These are phyloP conservation scores for Conringia planisiliqua DNA, from an alignment of 345 rosid genomes.

Conservation along the genomic window DNA sequence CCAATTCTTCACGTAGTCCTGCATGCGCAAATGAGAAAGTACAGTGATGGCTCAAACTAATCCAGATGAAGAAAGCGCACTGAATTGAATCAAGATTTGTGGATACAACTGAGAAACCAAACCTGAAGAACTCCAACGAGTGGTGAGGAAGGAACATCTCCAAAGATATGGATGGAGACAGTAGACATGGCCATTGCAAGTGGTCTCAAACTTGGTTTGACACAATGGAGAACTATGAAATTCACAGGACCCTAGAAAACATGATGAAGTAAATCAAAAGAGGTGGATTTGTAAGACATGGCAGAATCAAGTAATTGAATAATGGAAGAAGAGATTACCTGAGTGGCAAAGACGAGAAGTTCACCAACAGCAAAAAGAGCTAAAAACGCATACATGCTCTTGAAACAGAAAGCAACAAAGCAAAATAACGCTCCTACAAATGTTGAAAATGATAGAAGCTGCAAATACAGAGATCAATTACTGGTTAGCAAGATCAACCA, in stretches of 20 bases:
- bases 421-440: constrained; percentile 75
- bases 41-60: background rate
- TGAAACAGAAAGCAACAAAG: constrained; percentile 76
- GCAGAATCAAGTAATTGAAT: background rate
- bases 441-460: constrained; percentile 78
- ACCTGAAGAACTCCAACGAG: constrained; percentile 98
- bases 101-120: constrained; percentile 1
- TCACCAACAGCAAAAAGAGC: constrained; percentile 82
- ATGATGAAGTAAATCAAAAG: constrained; percentile 3
- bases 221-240: constrained; percentile 82
- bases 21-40: constrained; percentile 20
- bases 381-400: constrained; percentile 81
- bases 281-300: background rate
- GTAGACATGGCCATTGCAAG: constrained; percentile 98
- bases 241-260: constrained; percentile 88
- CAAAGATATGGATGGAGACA: constrained; percentile 86
- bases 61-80: background rate
- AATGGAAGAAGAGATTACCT: constrained; percentile 44
- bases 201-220: constrained; percentile 87
- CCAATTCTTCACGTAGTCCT: constrained; percentile 84
- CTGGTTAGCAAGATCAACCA: background rate
- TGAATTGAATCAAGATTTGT: background rate
- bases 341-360: constrained; percentile 81
- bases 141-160: constrained; percentile 99
- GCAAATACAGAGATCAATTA: constrained; percentile 31